phyloP scores from a whole-genome alignment of 257 asterid genomes.

The Forsythia suspensa region DNA sequence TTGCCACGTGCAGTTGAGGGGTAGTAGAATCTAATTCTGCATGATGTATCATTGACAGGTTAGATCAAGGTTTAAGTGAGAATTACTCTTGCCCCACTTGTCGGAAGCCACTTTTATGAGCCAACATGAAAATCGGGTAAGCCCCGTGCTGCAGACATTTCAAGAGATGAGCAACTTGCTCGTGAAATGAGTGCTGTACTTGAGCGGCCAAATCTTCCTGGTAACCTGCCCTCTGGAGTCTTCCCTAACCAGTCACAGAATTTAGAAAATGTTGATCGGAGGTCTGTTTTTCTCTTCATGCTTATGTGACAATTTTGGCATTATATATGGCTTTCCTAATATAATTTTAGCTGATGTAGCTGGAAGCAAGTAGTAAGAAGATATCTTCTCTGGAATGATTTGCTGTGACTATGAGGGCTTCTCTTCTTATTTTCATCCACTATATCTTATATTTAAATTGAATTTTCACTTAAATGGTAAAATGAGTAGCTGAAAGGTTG shows the following conservation, averaged over 20 bases:
- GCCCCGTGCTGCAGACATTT: constrained; percentile 49
- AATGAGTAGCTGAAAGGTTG: no score
- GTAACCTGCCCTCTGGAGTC: constrained; percentile 52
- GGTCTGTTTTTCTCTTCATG: constrained; percentile 38
- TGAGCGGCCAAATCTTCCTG: constrained; percentile 69
- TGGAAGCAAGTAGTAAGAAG: neutral
- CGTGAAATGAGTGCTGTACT: constrained; percentile 78
- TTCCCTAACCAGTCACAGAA: constrained; percentile 63
- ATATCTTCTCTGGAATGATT: neutral
- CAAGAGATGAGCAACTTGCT: constrained; percentile 90
- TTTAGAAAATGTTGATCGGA: constrained; percentile 59
- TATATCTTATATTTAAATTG: neutral
- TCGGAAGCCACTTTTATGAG: constrained; percentile 81
- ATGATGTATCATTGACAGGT: constrained; percentile 48
- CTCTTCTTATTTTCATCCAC: neutral
- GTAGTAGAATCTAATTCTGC: constrained; percentile 15
- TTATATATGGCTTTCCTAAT: neutral
- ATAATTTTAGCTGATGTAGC: neutral
- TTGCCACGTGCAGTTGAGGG: neutral
- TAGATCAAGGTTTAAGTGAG: constrained; percentile 87
- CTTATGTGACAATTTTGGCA: constrained; percentile 2
- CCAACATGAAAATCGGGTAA: constrained; percentile 49
- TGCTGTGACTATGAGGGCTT: neutral
- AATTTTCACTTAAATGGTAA: no score
- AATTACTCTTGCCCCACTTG: constrained; percentile 95